These are phyloP conservation scores for Dipodascopsis uninucleata DNA, from an alignment of 805 yeast species.

Conservation along the genomic window DNA sequence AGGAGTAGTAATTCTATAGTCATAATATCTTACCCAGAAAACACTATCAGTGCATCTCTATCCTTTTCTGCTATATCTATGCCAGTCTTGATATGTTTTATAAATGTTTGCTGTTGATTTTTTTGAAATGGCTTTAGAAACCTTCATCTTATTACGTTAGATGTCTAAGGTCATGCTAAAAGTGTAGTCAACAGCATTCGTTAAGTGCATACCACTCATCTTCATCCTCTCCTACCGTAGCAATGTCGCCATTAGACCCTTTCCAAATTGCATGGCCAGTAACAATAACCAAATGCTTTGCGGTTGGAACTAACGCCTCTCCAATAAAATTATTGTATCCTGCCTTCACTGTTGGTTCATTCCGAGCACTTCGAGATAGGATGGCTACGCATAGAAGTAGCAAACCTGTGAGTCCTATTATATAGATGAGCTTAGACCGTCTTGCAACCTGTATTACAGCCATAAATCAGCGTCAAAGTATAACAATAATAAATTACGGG, in stretches of 20 bases:
- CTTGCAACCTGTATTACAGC: no score
- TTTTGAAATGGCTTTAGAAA: constrained; percentile 61
- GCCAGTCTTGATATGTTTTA: constrained; percentile 54
- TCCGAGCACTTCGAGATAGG: no score
- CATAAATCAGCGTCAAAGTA: no score
- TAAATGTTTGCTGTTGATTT: constrained; percentile 64
- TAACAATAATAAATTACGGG: no score
- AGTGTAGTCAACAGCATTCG: neutral
- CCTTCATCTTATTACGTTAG: constrained; percentile 4
- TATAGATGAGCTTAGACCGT: no score
- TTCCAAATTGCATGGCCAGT: constrained; percentile 69
- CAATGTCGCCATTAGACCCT: constrained; percentile 25
- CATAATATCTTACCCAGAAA: no score
- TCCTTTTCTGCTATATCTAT: constrained; percentile 39
- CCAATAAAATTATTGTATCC: no score
- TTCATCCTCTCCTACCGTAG: constrained; percentile 45
- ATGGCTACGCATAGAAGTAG: no score
- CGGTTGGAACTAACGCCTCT: constrained; percentile 9
- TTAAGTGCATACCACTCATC: constrained; percentile 51
- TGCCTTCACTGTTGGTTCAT: no score
- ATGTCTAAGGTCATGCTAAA: no score
- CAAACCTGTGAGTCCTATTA: no score
- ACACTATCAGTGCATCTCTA: constrained; percentile 39
- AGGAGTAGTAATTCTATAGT: no score
- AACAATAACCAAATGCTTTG: constrained; percentile 44